Conservation (phyloP, 768 basidiomycete genomes). For the Phlebiopsis gigantea region DNA sequence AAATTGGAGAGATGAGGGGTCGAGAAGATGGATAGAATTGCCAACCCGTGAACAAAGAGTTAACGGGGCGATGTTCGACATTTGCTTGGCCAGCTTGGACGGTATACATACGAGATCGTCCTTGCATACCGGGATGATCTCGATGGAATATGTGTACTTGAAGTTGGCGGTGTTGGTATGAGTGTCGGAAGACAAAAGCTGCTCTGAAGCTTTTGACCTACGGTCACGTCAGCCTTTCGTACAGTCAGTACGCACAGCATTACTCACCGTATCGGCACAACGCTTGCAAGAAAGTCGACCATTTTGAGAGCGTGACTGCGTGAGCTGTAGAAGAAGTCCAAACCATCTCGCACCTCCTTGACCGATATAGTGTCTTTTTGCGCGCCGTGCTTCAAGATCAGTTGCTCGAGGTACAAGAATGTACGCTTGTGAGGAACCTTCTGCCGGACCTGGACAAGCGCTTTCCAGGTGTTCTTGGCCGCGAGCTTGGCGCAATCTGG, state of each 20-base stretch:
- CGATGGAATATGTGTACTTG: conserved; percentile 97
- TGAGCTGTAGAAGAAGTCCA: conserved; percentile 95
- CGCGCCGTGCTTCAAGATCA: conserved; percentile 93
- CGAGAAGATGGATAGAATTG: conserved; percentile 85
- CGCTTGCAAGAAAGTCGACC: conserved; percentile 86
- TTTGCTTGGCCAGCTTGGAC: conserved; percentile 68
- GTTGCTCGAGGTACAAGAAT: conserved; percentile 94
- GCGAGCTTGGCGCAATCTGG: conserved; percentile 90
- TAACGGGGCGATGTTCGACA: conserved; percentile 87
- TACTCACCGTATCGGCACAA: conserved; percentile 81
- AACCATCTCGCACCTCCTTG: conserved; percentile 88
- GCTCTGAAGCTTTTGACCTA: conserved; percentile 92
- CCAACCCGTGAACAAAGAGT: conserved; percentile 88
- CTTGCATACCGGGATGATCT: conserved; percentile 95
- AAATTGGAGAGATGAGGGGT: conserved; percentile 79
- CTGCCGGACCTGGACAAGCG: conserved; percentile 96
- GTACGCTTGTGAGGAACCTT: conserved; percentile 98
- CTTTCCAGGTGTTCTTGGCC: conserved; percentile 99
- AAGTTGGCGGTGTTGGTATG: conserved; percentile 92
- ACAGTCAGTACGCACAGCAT: not conserved
- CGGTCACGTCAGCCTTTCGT: conserved; percentile 3
- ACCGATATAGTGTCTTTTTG: conserved; percentile 95
- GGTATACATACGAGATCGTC: conserved; percentile 95
- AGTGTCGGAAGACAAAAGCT: conserved; percentile 87
- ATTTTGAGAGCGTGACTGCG: conserved; percentile 93